Percentiles rank a stretch among this genome's conserved stretches.
These are phyloP conservation scores for Cinchona pubescens DNA, from an alignment of 257 asterid genomes.

Conservation along the genomic window DNA sequence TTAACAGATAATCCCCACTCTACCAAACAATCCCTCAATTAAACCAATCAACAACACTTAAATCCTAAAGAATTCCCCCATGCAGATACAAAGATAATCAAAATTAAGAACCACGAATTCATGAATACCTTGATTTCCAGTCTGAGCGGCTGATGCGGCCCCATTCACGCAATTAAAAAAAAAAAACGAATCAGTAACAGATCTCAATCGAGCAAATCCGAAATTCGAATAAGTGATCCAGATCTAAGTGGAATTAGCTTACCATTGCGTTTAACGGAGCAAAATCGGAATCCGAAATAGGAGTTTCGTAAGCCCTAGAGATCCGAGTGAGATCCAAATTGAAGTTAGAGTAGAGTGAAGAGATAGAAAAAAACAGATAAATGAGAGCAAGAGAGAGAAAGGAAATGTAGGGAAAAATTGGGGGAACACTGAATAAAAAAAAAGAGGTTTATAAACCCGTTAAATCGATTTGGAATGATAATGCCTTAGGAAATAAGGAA, in stretches of 20 bases:
- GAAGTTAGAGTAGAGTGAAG: constrained; percentile 17
- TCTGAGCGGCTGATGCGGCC: constrained; percentile 42
- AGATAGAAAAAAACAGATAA: constrained; percentile 3
- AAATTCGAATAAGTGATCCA: background rate
- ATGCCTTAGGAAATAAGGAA: too few species aligned
- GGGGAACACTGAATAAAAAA: background rate
- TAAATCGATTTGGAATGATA: too few species aligned
- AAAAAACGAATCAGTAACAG: constrained; percentile 17
- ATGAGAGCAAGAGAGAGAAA: constrained; percentile 31
- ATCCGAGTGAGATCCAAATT: constrained; percentile 30
- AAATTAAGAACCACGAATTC: background rate
- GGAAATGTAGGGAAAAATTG: constrained; percentile 2
- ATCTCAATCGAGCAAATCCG: constrained; percentile 23
- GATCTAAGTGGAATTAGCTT: constrained; percentile 25
- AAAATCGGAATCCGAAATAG: constrained; percentile 2
- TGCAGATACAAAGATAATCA: background rate
- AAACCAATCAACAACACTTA: background rate
- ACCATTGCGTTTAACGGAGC: constrained; percentile 31
- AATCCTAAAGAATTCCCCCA: background rate
- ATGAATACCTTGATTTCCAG: constrained; percentile 45
- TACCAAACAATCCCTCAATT: constrained; percentile 19
- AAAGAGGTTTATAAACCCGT: constrained; percentile 32
- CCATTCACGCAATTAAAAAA: constrained; percentile 10
- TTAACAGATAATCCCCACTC: constrained; percentile 2
- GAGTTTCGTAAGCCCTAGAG: constrained; percentile 26